phyloP scores from a whole-genome alignment of 2,329 filamentous ascomycete species.

The Aspergillus sp. region DNA sequence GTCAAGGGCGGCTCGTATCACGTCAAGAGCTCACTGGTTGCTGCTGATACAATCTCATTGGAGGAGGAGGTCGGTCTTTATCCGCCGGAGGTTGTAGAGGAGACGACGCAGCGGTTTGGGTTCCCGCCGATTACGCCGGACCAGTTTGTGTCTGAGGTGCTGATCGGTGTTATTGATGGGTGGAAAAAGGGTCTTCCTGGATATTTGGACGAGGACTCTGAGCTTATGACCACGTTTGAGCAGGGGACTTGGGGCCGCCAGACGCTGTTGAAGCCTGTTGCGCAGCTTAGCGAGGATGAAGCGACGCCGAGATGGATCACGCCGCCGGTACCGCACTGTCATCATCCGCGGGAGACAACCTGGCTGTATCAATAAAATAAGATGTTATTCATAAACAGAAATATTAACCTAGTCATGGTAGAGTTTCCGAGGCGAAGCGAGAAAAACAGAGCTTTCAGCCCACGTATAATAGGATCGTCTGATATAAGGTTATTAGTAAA shows the following conservation, averaged over 20 bases:
- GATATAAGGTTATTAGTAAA: too few species aligned
- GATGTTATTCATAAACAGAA: too few species aligned
- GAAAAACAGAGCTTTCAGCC: too few species aligned
- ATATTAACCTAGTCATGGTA: too few species aligned
- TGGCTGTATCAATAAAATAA: too few species aligned
- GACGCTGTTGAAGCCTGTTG: conserved; percentile 14
- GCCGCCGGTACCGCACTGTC: conserved; percentile 13
- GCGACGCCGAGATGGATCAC: conserved; percentile 10
- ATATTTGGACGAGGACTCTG: conserved; percentile 9
- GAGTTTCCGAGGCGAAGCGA: too few species aligned
- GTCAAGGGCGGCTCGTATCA: conserved; percentile 19
- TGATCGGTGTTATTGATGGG: conserved; percentile 23
- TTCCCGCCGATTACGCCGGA: conserved; percentile 14
- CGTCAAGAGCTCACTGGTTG: conserved; percentile 29
- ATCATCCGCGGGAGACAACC: background rate
- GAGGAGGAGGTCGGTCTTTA: conserved; percentile 35
- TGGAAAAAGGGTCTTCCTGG: conserved; percentile 19
- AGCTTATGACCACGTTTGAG: conserved; percentile 15
- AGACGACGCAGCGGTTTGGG: conserved; percentile 16
- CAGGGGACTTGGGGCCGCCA: conserved; percentile 11
- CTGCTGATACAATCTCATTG: conserved; percentile 32
- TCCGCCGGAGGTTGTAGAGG: conserved; percentile 22
- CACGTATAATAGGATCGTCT: too few species aligned
- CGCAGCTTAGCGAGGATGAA: conserved; percentile 10
- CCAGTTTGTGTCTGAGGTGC: conserved; percentile 25